Evolutionary conservation across 495 filamentous ascomycete genomes (phyloP).

Genomic region (Podospora australis): DNA sequence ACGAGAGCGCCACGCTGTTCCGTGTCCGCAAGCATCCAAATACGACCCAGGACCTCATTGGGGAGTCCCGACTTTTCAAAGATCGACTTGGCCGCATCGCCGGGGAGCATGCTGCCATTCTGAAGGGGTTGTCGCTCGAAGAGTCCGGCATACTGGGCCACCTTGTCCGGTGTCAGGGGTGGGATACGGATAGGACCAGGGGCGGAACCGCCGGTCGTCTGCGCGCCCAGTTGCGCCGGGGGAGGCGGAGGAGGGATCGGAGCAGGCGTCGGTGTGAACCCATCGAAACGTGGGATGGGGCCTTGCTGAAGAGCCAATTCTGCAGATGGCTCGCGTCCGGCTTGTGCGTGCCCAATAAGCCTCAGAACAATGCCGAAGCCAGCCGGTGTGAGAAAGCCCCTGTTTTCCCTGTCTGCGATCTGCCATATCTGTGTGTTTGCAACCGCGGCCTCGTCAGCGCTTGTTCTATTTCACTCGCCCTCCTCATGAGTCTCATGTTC

Average conservation of each 20-base stretch:
- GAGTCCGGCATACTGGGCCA: conserved; percentile 72
- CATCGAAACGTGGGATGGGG: conserved; percentile 89
- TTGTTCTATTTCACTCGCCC: no score
- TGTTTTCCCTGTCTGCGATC: conserved; percentile 93
- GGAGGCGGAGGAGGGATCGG: conserved; percentile 40
- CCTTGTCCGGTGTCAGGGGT: conserved; percentile 81
- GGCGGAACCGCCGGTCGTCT: conserved; percentile 57
- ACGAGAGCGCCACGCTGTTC: conserved; percentile 87
- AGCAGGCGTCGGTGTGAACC: conserved; percentile 46
- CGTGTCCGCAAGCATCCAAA: conserved; percentile 91
- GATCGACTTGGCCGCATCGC: conserved; percentile 84
- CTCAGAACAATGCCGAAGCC: conserved; percentile 88
- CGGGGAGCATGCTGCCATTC: conserved; percentile 70
- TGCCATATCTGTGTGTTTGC: conserved; percentile 77
- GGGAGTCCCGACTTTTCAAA: conserved; percentile 88
- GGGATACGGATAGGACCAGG: conserved; percentile 77
- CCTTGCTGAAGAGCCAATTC: conserved; percentile 69
- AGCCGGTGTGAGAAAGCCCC: conserved; percentile 81
- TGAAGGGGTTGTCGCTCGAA: conserved; percentile 82
- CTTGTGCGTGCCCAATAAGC: conserved; percentile 93
- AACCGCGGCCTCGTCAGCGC: conserved; percentile 3
- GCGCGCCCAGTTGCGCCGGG: conserved; percentile 53
- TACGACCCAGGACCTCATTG: conserved; percentile 82
- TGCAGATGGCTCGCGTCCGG: conserved; percentile 66
- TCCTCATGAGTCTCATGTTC: no score